Conservation (phyloP, 192 early-diverging fungal species). For the Backusella sp. region DNA sequence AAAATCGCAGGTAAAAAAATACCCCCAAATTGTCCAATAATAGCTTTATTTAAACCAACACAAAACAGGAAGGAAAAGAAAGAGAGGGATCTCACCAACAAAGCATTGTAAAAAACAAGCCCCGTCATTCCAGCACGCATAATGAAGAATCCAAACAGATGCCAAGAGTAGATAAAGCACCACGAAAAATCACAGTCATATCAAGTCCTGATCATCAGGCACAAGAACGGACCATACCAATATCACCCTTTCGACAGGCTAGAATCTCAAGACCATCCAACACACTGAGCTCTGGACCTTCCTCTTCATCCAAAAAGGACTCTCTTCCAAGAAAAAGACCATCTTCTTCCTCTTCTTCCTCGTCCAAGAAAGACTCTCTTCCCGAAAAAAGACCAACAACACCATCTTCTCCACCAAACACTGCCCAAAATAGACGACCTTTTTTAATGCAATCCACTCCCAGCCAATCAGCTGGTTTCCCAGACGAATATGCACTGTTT, state of each 20-base stretch:
- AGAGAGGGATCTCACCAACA: neutral
- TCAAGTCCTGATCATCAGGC: neutral
- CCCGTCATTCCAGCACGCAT: neutral
- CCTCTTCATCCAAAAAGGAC: neutral
- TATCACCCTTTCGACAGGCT: neutral
- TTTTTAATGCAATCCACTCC: neutral
- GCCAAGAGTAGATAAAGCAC: neutral
- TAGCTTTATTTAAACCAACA: no score
- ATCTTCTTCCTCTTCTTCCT: neutral
- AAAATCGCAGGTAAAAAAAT: neutral
- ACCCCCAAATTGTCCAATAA: no score
- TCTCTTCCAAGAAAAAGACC: neutral
- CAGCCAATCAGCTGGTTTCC: neutral
- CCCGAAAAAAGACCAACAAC: neutral
- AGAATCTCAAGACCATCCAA: neutral
- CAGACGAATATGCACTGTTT: neutral
- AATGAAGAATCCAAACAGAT: neutral
- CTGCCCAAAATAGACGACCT: neutral
- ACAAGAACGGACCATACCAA: neutral
- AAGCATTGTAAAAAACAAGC: neutral
- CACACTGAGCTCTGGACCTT: neutral
- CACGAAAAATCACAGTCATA: neutral
- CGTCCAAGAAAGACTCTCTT: neutral
- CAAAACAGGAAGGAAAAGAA: neutral
- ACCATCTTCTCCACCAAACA: neutral